Evolutionary conservation across 2,329 filamentous ascomycete genomes (phyloP).

Genomic region (Penicillium hesseltinei): DNA sequence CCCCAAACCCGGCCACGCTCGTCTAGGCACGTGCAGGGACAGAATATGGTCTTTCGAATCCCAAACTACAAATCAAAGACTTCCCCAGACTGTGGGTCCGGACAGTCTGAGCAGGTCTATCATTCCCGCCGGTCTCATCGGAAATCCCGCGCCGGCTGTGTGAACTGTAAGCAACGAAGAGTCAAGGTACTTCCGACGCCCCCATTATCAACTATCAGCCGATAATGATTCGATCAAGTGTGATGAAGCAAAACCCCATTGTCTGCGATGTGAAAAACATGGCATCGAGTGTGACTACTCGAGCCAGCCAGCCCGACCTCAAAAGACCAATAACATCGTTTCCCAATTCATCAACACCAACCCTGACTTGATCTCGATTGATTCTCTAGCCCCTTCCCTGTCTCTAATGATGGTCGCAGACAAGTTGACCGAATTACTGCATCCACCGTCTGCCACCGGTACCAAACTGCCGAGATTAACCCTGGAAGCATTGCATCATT

Average conservation of each 20-base stretch:
- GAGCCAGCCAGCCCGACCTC: not conserved
- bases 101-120: slow-evolving; percentile 19
- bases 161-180: slow-evolving; percentile 35
- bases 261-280: slow-evolving; percentile 32
- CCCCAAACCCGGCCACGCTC: not conserved
- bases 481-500: slow-evolving; percentile 32
- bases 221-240: slow-evolving; percentile 23
- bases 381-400: slow-evolving; percentile 21
- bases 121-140: slow-evolving; percentile 35
- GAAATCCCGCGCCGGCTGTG: slow-evolving; percentile 37
- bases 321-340: slow-evolving; percentile 11
- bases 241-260: slow-evolving; percentile 36
- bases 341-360: slow-evolving; percentile 14
- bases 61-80: slow-evolving; percentile 16
- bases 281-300: slow-evolving; percentile 33
- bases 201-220: not conserved
- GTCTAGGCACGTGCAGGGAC: slow-evolving; percentile 20
- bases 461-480: not conserved
- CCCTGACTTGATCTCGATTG: slow-evolving; percentile 12
- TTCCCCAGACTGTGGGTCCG: not conserved
- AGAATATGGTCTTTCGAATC: slow-evolving; percentile 28
- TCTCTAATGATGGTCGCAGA: slow-evolving; percentile 21
- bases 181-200: slow-evolving; percentile 31
- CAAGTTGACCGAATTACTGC: slow-evolving; percentile 28
- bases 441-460: not conserved